phyloP scores from a whole-genome alignment of 2,329 filamentous ascomycete species.

The Leptographium wingfieldii region DNA sequence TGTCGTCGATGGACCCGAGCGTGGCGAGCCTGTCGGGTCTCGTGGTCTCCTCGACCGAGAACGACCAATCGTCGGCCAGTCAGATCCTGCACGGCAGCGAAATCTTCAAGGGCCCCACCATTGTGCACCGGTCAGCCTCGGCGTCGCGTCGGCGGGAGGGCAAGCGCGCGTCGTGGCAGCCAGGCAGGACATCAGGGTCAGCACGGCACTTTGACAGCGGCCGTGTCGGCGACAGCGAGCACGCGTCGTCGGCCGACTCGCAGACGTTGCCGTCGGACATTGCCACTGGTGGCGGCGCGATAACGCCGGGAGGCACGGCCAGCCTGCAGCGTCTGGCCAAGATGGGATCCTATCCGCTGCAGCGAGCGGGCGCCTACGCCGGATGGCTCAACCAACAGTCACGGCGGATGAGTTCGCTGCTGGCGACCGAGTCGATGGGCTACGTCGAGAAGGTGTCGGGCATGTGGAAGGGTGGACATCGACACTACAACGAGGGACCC shows the following conservation, averaged over 20 bases:
- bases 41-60: slow-evolving; percentile 53
- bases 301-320: slow-evolving; percentile 21
- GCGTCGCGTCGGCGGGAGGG: slow-evolving; percentile 16
- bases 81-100: slow-evolving; percentile 81
- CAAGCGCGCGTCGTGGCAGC: background rate
- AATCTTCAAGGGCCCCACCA: slow-evolving; percentile 71
- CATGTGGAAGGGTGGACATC: slow-evolving; percentile 87
- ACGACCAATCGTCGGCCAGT: slow-evolving; percentile 74
- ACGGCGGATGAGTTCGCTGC: slow-evolving; percentile 65
- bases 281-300: background rate
- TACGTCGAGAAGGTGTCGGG: slow-evolving; percentile 95
- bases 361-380: slow-evolving; percentile 71
- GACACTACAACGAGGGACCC: slow-evolving; percentile 62
- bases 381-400: slow-evolving; percentile 70
- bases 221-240: background rate
- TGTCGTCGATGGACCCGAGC: slow-evolving; percentile 49
- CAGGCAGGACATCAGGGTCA: slow-evolving; percentile 25
- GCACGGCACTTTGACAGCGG: background rate
- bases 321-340: slow-evolving; percentile 38
- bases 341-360: slow-evolving; percentile 64
- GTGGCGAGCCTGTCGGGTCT: slow-evolving; percentile 49
- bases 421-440: slow-evolving; percentile 87
- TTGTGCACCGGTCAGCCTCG: slow-evolving; percentile 36
- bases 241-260: slow-evolving; percentile 1
- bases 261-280: slow-evolving; percentile 12